phyloP scores from a whole-genome alignment of 805 yeast species.

The Blastobotrys peoriensis region DNA sequence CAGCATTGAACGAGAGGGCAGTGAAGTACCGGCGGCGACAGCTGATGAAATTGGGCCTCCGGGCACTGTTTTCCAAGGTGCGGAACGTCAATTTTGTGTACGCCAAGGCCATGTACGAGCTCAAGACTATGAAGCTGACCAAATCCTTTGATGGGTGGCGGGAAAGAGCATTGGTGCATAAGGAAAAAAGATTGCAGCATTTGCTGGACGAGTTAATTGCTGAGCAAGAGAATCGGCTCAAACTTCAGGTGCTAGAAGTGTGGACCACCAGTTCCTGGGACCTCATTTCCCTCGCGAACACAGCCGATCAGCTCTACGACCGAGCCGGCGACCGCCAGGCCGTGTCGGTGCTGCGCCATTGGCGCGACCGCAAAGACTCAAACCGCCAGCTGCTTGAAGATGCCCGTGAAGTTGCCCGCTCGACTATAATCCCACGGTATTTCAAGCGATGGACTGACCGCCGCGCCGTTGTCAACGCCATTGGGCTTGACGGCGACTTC shows the following conservation, averaged over 20 bases:
- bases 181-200: not conserved
- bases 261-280: not conserved
- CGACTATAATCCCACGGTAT: not conserved
- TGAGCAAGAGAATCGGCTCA: not conserved
- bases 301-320: not conserved
- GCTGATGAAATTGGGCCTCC: not conserved
- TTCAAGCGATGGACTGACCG: slow-evolving; percentile 8
- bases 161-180: not conserved
- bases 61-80: slow-evolving; percentile 4
- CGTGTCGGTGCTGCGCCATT: not conserved
- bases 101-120: not conserved
- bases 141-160: not conserved
- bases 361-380: not conserved
- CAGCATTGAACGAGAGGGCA: not conserved
- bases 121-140: not conserved
- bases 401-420: slow-evolving; percentile 5
- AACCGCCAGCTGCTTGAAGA: not conserved
- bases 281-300: not conserved
- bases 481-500: slow-evolving; percentile 13
- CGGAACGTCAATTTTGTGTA: not conserved
- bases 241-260: not conserved
- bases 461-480: not conserved
- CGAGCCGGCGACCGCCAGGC: slow-evolving; percentile 1
- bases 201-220: not conserved
- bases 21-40: not conserved